These are phyloP conservation scores for Colletotrichum ledebouriae DNA, from an alignment of 2,329 filamentous ascomycete genomes.

Conservation along the genomic window DNA sequence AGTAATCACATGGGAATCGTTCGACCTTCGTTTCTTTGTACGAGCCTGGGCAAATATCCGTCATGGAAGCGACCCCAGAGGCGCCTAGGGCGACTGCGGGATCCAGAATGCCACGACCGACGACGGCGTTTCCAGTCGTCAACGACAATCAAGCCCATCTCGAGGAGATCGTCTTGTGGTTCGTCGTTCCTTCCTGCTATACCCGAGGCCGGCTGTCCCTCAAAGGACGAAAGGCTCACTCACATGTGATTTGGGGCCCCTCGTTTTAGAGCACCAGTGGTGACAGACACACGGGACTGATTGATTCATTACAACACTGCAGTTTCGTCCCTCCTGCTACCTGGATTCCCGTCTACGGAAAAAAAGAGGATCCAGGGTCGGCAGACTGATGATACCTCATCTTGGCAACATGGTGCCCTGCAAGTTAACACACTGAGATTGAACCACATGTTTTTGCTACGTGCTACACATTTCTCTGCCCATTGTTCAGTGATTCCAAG, in stretches of 20 bases:
- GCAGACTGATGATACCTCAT: constrained; percentile 28
- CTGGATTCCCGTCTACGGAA: constrained; percentile 1
- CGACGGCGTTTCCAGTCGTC: neutral
- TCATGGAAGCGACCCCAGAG: neutral
- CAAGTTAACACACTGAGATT: constrained; percentile 8
- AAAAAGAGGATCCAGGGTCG: constrained; percentile 17
- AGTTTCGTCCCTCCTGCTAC: constrained; percentile 22
- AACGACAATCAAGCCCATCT: constrained; percentile 4
- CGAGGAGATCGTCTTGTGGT: neutral
- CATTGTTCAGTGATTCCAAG: neutral
- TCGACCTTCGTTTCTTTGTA: neutral
- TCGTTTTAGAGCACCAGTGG: neutral
- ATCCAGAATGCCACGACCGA: constrained; percentile 16
- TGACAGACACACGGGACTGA: constrained; percentile 8
- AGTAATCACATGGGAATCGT: constrained; percentile 36
- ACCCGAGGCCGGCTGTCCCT: constrained; percentile 8
- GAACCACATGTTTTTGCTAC: constrained; percentile 2
- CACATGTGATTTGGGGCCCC: constrained; percentile 34
- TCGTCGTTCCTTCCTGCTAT: constrained; percentile 1
- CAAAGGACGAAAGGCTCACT: constrained; percentile 4
- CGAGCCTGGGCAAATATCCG: constrained; percentile 16
- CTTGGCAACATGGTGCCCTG: constrained; percentile 19
- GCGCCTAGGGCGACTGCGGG: neutral
- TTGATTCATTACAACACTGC: constrained; percentile 17
- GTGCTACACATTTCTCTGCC: constrained; percentile 3